phyloP scores from a whole-genome alignment of 352 stramenopile genomes.

The Phytophthora agathidicida region DNA sequence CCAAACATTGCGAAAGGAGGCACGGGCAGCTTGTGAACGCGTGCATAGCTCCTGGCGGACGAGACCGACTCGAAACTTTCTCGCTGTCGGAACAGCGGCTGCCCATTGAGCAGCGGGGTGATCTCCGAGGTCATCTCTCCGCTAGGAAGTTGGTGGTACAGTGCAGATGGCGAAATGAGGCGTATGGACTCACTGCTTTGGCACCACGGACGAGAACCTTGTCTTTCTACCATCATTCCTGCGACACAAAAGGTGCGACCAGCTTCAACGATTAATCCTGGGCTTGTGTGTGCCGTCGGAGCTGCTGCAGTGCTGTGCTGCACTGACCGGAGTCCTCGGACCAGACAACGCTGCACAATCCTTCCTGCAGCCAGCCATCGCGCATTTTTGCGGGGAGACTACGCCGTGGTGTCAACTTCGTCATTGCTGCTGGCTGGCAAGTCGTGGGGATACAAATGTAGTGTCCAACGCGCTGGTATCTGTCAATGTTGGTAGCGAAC shows the following conservation, averaged over 20 bases:
- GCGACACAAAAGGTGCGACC: constrained; percentile 6
- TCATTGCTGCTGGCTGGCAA: too few species aligned
- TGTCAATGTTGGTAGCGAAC: too few species aligned
- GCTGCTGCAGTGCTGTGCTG: constrained; percentile 3
- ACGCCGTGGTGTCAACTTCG: too few species aligned
- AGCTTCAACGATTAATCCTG: constrained; percentile 20
- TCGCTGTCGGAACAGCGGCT: neutral
- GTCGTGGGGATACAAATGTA: too few species aligned
- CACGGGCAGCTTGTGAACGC: constrained; percentile 25
- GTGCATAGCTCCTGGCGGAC: constrained; percentile 18
- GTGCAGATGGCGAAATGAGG: constrained; percentile 17
- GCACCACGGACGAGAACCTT: neutral
- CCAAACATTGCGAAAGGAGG: constrained; percentile 19
- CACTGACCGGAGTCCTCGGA: constrained; percentile 1
- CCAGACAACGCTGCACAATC: neutral
- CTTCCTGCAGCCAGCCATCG: too few species aligned
- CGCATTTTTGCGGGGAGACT: too few species aligned
- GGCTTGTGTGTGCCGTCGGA: neutral
- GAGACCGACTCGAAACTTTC: constrained; percentile 15
- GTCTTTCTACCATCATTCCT: constrained; percentile 30
- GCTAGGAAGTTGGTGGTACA: neutral
- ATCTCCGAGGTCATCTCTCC: constrained; percentile 28
- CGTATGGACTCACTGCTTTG: neutral
- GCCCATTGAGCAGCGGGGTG: constrained; percentile 19
- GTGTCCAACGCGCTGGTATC: too few species aligned